Evolutionary conservation across 1,284 basidiomycete genomes (phyloP).

Genomic region (Meripilus lineatus): DNA sequence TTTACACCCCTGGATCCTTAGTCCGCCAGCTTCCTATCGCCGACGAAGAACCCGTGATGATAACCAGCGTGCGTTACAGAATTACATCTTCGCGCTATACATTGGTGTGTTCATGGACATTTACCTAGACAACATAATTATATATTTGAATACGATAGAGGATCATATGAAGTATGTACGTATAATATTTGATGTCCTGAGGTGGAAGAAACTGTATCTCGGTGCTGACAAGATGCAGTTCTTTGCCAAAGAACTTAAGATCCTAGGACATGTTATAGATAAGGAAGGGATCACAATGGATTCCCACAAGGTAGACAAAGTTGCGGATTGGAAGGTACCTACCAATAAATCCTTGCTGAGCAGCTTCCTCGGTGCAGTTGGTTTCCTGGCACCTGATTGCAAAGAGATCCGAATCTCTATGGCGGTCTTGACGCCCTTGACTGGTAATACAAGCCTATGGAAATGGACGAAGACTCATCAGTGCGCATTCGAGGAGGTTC

Average conservation of each 20-base stretch:
- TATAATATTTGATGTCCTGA: no score
- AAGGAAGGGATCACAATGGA: constrained; percentile 30
- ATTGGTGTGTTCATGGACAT: constrained; percentile 15
- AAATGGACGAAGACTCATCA: constrained; percentile 15
- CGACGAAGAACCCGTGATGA: no score
- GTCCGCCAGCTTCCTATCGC: no score
- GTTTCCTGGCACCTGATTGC: constrained; percentile 21
- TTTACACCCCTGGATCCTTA: no score
- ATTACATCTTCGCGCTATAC: no score
- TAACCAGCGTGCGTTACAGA: no score
- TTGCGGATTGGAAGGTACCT: constrained; percentile 27
- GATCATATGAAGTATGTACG: no score
- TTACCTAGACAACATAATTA: constrained; percentile 13
- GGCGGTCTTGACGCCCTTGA: constrained; percentile 2
- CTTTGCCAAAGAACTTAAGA: no score
- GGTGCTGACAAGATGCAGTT: no score
- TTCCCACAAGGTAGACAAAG: constrained; percentile 24
- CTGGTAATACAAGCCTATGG: not conserved
- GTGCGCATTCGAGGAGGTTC: constrained; percentile 24
- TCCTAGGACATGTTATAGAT: no score
- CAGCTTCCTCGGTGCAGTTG: constrained; percentile 22
- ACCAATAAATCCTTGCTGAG: constrained; percentile 16
- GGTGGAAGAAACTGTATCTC: no score
- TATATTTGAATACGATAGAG: constrained; percentile 12
- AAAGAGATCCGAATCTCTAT: constrained; percentile 17